These are phyloP conservation scores for Aspergillus ruber DNA, from an alignment of 2,329 filamentous ascomycete genomes.

Conservation along the genomic window DNA sequence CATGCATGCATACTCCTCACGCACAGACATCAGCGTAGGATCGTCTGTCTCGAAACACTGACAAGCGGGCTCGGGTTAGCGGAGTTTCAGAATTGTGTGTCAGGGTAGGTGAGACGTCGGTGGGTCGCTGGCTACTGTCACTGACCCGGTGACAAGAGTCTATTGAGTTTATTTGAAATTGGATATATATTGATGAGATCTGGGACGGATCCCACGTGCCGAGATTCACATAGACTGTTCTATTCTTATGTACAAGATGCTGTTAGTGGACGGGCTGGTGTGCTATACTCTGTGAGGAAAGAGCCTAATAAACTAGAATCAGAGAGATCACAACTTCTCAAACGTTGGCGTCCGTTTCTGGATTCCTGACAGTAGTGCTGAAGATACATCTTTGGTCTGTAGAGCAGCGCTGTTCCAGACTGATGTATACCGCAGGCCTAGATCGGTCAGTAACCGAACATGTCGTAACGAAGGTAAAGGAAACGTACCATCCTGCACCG, in stretches of 20 bases:
- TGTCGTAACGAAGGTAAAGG: background rate
- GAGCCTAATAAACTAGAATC: no score
- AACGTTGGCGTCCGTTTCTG: constrained; percentile 75
- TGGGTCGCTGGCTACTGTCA: background rate
- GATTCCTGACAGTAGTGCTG: constrained; percentile 68
- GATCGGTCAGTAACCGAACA: background rate
- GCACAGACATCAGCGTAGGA: no score
- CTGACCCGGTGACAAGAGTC: background rate
- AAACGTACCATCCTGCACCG: constrained; percentile 64
- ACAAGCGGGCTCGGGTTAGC: background rate
- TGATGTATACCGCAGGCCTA: constrained; percentile 71
- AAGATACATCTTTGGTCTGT: constrained; percentile 70
- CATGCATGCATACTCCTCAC: no score
- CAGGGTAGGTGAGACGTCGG: background rate
- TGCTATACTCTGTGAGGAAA: no score
- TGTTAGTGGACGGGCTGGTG: no score
- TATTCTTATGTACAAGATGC: no score
- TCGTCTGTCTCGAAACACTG: background rate
- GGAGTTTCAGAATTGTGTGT: background rate
- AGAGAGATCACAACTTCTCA: constrained; percentile 61
- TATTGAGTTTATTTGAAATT: background rate
- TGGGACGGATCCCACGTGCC: no score
- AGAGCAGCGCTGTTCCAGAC: constrained; percentile 82
- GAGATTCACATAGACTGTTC: no score
- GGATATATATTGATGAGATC: no score